A percentile compares a stretch with the other conserved stretches of the same genome.
Evolutionary conservation across 495 filamentous ascomycete species (phyloP).

Genomic region (Elasticomyces elasticus): DNA sequence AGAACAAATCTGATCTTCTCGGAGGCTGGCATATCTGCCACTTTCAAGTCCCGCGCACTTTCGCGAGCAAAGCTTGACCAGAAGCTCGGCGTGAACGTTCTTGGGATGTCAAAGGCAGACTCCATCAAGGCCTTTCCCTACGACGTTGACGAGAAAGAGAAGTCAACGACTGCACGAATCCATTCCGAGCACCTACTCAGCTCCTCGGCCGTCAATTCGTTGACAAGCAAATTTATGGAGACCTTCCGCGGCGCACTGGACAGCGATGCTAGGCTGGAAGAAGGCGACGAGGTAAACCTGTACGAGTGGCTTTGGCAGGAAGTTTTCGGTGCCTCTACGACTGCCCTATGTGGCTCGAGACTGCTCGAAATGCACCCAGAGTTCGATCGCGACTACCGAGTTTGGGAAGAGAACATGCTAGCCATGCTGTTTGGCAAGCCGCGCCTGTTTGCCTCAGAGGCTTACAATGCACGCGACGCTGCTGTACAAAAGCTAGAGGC

Average conservation of each 20-base stretch:
- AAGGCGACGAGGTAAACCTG: slow-evolving; percentile 5
- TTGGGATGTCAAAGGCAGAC: slow-evolving; percentile 6
- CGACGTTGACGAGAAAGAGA: slow-evolving; percentile 6
- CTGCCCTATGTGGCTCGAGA: slow-evolving; percentile 12
- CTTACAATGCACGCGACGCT: slow-evolving; percentile 6
- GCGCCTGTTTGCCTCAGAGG: slow-evolving; percentile 1
- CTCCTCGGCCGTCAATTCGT: background rate
- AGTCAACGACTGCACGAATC: background rate
- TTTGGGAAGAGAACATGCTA: slow-evolving; percentile 15
- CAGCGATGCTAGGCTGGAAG: background rate
- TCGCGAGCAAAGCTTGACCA: slow-evolving; percentile 5
- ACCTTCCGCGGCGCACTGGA: background rate
- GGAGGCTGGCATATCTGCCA: background rate
- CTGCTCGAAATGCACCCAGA: slow-evolving; percentile 15
- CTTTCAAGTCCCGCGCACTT: background rate
- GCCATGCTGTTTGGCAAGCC: slow-evolving; percentile 10
- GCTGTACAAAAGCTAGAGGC: slow-evolving; percentile 5
- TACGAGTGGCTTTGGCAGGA: slow-evolving; percentile 14
- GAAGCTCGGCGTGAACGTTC: background rate
- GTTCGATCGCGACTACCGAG: slow-evolving; percentile 13
- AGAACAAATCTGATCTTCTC: slow-evolving; percentile 1
- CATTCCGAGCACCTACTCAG: background rate
- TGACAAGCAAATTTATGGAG: slow-evolving; percentile 5
- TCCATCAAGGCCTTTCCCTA: slow-evolving; percentile 4
- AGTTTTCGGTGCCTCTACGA: slow-evolving; percentile 13